Evolutionary conservation across 225 moss, liverwort and hornwort species (phyloP), one percentile per base, ranked within the genome.

Genomic region (Ulota crispa): DNA sequence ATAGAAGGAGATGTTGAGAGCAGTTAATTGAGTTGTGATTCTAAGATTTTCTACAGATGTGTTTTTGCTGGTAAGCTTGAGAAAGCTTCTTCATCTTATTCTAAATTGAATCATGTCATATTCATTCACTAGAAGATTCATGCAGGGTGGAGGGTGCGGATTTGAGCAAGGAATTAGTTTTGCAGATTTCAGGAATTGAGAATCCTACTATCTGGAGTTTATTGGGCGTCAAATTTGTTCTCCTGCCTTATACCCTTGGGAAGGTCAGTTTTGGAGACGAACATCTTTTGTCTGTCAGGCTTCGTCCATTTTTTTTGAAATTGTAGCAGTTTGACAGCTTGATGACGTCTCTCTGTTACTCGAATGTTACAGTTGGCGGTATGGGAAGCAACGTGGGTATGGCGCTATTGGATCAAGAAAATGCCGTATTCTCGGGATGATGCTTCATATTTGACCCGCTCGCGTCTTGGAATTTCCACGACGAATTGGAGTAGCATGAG

Each of bases 161-260:
- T 72, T 82, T 92, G 68, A 94, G 93, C 81, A 94, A 89, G 84
- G 98, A 92, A 76, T 85, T 96, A 80, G 96, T 94, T 47, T 89
- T 99, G 81, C 96, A 96, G 86, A 99, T 99, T 78, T 71, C 93
- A 73, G 98, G 96, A 72, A 92, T 94, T 78, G 95, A 99, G 77
- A 92, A 89, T 65, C 96, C 98, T 59, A 90, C 82, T 53, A 41
- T 96, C 37, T 99, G 98, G 96, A 83, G 90, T 77, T 68, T 99
- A 64, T 77, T 99, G 83, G 94, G 86, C 67, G 82, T 99, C 69
- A 91, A 91, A 73, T 92, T 94, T 77, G 65, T 93, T 55, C 87
- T 99, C 76, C 81, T 96, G 66, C 96, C 96, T 34, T 99, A 93
- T 65, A 89, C 94, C 18, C 54, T 96, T 43, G 92, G 91, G 73